Percentiles rank a stretch among this genome's conserved stretches.
Evolutionary conservation across 805 yeast species (phyloP).

Genomic region (Candida insectalens): DNA sequence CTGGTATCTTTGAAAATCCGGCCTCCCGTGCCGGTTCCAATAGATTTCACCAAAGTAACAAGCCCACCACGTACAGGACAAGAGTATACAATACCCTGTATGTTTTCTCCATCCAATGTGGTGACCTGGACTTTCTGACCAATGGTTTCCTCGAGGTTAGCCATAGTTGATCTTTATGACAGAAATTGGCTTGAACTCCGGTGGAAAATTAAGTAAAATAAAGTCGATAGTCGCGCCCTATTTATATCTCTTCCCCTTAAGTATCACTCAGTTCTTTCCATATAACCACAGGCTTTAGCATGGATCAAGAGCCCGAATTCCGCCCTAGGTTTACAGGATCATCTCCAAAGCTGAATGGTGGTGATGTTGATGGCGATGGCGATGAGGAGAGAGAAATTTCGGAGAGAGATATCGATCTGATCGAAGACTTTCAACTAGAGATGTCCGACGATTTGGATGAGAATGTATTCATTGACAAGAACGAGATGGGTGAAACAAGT

Average conservation of each 20-base stretch:
- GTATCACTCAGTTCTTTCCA: too few relatives aligned
- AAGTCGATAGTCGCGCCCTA: too few relatives aligned
- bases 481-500: slow-evolving; percentile 22
- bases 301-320: too few relatives aligned
- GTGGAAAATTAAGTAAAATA: too few relatives aligned
- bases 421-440: too few relatives aligned
- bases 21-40: slow-evolving; percentile 14
- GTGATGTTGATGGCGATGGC: neutral
- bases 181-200: too few relatives aligned
- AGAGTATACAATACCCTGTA: slow-evolving; percentile 57
- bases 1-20: slow-evolving; percentile 4
- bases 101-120: slow-evolving; percentile 13
- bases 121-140: neutral
- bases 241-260: too few relatives aligned
- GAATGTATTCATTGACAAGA: slow-evolving; percentile 21
- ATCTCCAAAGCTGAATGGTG: neutral
- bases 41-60: slow-evolving; percentile 28
- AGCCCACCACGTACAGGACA: slow-evolving; percentile 41
- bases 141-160: neutral
- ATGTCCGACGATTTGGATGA: slow-evolving; percentile 18
- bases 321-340: too few relatives aligned
- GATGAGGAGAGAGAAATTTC: neutral
- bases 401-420: slow-evolving; percentile 1
- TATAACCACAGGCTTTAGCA: too few relatives aligned
- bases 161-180: too few relatives aligned